Base-by-base conservation (phyloP, 2,329 filamentous ascomycete genomes). In the Claviceps quebecensis region DNA sequence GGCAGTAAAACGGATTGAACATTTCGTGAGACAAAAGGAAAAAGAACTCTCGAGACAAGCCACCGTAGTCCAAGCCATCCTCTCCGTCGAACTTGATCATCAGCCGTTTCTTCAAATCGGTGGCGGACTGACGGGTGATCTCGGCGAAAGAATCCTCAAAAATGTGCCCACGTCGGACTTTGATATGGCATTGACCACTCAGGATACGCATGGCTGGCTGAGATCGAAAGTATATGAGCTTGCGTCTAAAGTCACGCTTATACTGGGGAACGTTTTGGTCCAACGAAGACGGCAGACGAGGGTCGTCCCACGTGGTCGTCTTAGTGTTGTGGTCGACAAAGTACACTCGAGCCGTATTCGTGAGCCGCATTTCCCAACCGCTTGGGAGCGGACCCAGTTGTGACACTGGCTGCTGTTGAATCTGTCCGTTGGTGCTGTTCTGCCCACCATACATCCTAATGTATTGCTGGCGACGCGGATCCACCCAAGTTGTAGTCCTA, bases 61-160 rank as follows among this genome's bases (percentile, higher is more conserved):
- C 93, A 67, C 93, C 93, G 64, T 98, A 98, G 70, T 98, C 93
- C 55, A 98, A 73, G 70, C 93, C 93, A 62, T 98, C 93, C 72
- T 98, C 93, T 47, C 93, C 93, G 59, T 98, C 93, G 60, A 98
- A 98, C 72, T 98, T 98, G 71, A 98, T 95, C 93, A 98, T 98
- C 57, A 98, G 70, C 47, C 93, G 82, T 73, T 98, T 98, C 82
- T 98, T 98, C 56, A 98, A 72, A 67, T 98, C 93, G 16, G 86
- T 90, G 48, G 93, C 87, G 54, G 87, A 95, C 70, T 97, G 93
- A 49, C 91, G 83, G 75, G 95, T 96, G 59, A 98, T 96, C 69
- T 98, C 93, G 58, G 93, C 90, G 69, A 97, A 98, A 0, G 91
- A 96, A 66, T 98, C 93, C 68, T 98, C 93, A 60, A 98, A 98